Percentiles rank a stretch among this genome's conserved stretches.
Evolutionary conservation across 148 eudicot genomes (phyloP).

Genomic region (Rhododendron williamsianum): DNA sequence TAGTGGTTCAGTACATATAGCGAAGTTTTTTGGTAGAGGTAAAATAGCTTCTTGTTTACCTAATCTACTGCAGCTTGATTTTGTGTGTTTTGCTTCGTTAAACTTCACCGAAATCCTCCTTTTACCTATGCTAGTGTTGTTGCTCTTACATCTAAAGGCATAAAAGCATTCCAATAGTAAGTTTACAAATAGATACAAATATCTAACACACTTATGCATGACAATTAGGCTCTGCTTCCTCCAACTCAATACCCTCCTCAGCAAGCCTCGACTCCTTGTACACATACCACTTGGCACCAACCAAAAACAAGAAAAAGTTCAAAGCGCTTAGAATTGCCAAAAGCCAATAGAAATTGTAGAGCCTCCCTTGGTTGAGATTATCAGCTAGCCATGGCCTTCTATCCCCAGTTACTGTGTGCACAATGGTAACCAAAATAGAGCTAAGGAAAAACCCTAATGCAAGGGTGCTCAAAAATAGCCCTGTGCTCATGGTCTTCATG

Average conservation of each 20-base stretch:
- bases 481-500: constrained; percentile 1
- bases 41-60: no score
- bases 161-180: not conserved
- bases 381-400: constrained; percentile 77
- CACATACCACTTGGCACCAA: not conserved
- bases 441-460: not conserved
- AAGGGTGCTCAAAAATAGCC: constrained; percentile 1
- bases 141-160: not conserved
- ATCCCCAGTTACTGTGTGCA: not conserved
- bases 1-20: no score
- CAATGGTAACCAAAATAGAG: not conserved
- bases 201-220: not conserved
- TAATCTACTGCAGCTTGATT: no score
- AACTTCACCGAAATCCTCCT: no score
- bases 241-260: not conserved
- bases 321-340: constrained; percentile 13
- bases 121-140: no score
- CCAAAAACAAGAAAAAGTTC: not conserved
- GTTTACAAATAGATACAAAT: not conserved
- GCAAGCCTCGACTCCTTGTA: not conserved
- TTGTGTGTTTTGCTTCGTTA: no score
- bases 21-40: no score
- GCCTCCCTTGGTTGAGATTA: constrained; percentile 74
- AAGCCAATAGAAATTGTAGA: constrained; percentile 76
- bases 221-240: not conserved